Evolutionary conservation across 2,329 filamentous ascomycete species (phyloP).

Genomic region (Talaromyces albobiverticillius): DNA sequence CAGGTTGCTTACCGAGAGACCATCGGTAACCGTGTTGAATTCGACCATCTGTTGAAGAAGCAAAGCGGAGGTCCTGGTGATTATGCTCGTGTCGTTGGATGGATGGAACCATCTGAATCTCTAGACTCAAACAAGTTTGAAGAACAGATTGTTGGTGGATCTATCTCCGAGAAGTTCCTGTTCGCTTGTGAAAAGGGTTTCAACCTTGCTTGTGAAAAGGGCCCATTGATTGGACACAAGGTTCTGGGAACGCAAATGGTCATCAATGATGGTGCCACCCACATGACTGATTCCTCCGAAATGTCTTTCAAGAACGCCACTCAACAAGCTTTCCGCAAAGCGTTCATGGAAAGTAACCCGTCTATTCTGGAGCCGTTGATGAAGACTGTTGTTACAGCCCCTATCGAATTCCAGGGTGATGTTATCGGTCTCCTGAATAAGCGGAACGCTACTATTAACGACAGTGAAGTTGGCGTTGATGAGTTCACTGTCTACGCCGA

Average conservation of each 20-base stretch:
- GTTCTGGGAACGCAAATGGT: constrained; percentile 89
- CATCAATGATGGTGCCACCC: constrained; percentile 92
- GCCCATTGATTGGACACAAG: constrained; percentile 86
- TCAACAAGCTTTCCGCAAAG: constrained; percentile 94
- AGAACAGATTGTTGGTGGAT: constrained; percentile 81
- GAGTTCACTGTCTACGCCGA: constrained; percentile 92
- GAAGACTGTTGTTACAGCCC: constrained; percentile 96
- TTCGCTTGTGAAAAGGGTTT: constrained; percentile 96
- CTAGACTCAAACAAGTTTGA: constrained; percentile 78
- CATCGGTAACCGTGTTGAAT: constrained; percentile 73
- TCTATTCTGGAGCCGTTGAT: constrained; percentile 92
- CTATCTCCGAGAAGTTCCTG: constrained; percentile 93
- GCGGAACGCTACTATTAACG: constrained; percentile 88
- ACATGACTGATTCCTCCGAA: constrained; percentile 97
- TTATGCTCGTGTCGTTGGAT: constrained; percentile 88
- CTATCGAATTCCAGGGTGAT: constrained; percentile 95
- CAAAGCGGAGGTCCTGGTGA: constrained; percentile 95
- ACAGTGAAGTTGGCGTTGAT: constrained; percentile 89
- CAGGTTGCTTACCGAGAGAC: constrained; percentile 98
- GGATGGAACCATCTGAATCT: constrained; percentile 77
- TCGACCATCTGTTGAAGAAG: constrained; percentile 92
- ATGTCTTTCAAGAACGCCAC: constrained; percentile 93
- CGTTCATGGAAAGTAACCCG: constrained; percentile 76
- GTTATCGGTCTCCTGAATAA: constrained; percentile 96
- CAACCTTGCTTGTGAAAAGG: constrained; percentile 74